Conservation (phyloP, 2,329 filamentous ascomycete genomes). For the Penicillium sp. region DNA sequence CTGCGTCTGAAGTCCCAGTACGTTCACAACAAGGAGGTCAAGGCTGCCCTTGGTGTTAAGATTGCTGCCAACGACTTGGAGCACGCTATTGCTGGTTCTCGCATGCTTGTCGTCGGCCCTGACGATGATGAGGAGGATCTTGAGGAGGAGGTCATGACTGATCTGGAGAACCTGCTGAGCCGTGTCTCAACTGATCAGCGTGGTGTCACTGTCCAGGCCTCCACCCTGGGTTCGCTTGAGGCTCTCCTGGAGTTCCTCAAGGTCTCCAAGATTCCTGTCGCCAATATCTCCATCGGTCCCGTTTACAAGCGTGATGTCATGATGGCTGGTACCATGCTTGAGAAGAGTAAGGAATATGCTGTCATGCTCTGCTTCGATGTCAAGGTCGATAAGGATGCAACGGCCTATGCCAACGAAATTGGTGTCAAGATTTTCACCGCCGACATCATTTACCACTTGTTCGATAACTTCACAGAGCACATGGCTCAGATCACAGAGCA, state of each 20-base stretch:
- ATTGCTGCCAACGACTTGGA: constrained; percentile 95
- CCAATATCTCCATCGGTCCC: constrained; percentile 94
- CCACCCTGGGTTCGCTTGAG: constrained; percentile 94
- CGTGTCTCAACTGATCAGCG: constrained; percentile 88
- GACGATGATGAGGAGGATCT: constrained; percentile 97
- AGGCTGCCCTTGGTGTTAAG: constrained; percentile 97
- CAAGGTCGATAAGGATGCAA: constrained; percentile 96
- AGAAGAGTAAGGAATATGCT: constrained; percentile 92
- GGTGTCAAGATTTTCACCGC: constrained; percentile 98
- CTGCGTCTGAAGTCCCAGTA: constrained; percentile 93
- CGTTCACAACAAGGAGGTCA: constrained; percentile 99
- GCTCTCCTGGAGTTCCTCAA: constrained; percentile 94
- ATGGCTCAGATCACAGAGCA: constrained; percentile 83
- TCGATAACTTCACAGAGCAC: constrained; percentile 94
- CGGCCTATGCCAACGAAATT: constrained; percentile 84
- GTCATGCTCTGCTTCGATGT: constrained; percentile 99
- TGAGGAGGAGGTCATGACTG: constrained; percentile 92
- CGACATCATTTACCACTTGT: constrained; percentile 98
- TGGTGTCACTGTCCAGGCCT: constrained; percentile 95
- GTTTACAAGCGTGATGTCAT: constrained; percentile 98
- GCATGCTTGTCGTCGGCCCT: constrained; percentile 87
- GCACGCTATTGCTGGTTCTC: constrained; percentile 91
- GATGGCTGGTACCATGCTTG: constrained; percentile 89
- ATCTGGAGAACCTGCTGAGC: constrained; percentile 86
- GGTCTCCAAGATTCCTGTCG: constrained; percentile 93